Evolutionary conservation across 306 rosid genomes (phyloP).

Genomic region (Prunus persica): Prunus_persica_NCBIv2 NC_034014.1:8144001-8144500

Average conservation of each 20-base stretch:
- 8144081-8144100: neutral
- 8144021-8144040: neutral
- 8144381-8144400: no score
- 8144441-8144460: no score
- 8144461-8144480: no score
- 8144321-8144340: neutral
- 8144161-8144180: neutral
- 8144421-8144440: no score
- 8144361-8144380: neutral
- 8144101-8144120: slow-evolving; percentile 1
- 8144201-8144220: slow-evolving; percentile 6
- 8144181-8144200: neutral
- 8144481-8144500: no score
- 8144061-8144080: neutral
- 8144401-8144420: no score
- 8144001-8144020: neutral
- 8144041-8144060: neutral
- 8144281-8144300: neutral
- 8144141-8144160: no score
- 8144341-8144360: neutral
- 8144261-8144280: neutral
- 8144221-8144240: neutral
- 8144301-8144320: slow-evolving; percentile 1
- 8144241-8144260: neutral
- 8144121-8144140: neutral